These are phyloP conservation scores for Pharnaceum exiguum DNA, from an alignment of 148 eudicot species.

Conservation along the genomic window DNA sequence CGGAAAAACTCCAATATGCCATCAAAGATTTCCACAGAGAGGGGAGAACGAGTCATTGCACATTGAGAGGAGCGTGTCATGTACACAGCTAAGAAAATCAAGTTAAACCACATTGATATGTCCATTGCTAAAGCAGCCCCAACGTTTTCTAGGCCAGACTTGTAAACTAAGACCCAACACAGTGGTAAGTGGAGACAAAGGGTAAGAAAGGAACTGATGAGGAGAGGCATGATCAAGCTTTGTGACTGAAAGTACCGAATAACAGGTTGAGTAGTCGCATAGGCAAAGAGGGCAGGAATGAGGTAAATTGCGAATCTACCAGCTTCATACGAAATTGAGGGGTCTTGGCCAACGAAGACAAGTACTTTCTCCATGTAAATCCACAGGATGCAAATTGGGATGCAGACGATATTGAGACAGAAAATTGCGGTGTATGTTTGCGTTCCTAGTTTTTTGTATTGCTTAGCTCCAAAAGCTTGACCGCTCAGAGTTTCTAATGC, in stretches of 20 bases:
- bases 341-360: not conserved
- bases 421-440: not conserved
- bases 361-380: not conserved
- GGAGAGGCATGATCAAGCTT: constrained; percentile 1
- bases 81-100: too few relatives aligned
- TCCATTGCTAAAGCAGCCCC: not conserved
- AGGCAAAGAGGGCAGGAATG: not conserved
- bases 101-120: not conserved
- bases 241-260: too few relatives aligned
- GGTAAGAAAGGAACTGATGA: not conserved
- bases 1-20: too few relatives aligned
- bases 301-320: not conserved
- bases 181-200: not conserved
- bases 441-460: not conserved
- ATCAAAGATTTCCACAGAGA: too few relatives aligned
- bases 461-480: not conserved
- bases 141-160: not conserved
- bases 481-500: constrained; percentile 4
- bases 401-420: not conserved
- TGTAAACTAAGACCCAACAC: not conserved
- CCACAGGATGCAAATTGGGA: not conserved
- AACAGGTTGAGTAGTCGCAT: not conserved
- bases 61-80: not conserved
- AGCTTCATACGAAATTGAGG: not conserved
- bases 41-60: not conserved